Percentiles rank a stretch among this genome's conserved stretches.
Conservation (phyloP, 345 rosid species). For the Passiflora organensis region DNA sequence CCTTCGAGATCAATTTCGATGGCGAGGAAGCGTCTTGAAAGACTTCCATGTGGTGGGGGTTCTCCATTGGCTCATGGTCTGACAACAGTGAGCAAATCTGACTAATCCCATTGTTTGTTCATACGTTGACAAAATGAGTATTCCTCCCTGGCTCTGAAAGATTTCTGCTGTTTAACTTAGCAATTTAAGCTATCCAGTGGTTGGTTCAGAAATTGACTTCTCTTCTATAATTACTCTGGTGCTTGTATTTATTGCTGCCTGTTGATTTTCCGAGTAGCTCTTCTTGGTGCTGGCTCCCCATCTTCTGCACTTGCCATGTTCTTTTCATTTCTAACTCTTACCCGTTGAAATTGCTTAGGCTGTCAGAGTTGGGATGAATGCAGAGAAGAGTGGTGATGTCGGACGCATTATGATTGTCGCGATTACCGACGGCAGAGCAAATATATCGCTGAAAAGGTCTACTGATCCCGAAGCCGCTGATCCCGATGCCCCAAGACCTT, state of each 20-base stretch:
- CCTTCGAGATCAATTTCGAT: constrained; percentile 95
- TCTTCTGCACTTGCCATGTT: no score
- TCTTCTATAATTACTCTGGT: no score
- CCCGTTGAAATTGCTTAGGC: constrained; percentile 40
- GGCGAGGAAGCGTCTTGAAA: constrained; percentile 97
- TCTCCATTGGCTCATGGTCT: constrained; percentile 98
- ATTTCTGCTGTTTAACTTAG: no score
- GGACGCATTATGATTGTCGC: constrained; percentile 96
- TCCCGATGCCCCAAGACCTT: constrained; percentile 77
- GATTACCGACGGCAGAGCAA: constrained; percentile 92
- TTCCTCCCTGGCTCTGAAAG: background rate
- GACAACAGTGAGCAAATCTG: constrained; percentile 56
- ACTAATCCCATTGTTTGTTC: background rate
- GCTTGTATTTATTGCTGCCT: no score
- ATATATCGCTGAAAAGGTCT: constrained; percentile 84
- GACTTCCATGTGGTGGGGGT: constrained; percentile 99
- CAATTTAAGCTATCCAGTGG: no score
- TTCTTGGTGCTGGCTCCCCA: no score
- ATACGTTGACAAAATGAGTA: background rate
- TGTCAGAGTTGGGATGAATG: constrained; percentile 89
- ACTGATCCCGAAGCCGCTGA: constrained; percentile 71
- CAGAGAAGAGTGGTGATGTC: constrained; percentile 96
- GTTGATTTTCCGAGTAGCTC: no score
- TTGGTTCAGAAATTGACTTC: no score
- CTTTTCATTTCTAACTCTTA: constrained; percentile 6